These are phyloP conservation scores for Calocybe indica DNA, from an alignment of 768 basidiomycete species.

Conservation along the genomic window DNA sequence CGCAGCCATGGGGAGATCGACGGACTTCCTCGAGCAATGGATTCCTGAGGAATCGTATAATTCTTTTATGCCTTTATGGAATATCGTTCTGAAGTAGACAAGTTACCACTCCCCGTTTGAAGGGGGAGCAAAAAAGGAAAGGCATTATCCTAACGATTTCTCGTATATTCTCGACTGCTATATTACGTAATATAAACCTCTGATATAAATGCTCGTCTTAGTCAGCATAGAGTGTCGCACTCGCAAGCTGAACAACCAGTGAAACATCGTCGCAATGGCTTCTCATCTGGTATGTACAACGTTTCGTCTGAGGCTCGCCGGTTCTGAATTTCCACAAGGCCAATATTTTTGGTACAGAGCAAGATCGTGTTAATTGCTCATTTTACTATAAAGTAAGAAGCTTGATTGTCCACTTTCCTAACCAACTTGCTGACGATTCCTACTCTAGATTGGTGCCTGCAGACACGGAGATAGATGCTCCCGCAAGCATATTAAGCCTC, in stretches of 20 bases:
- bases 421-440: constrained; percentile 4
- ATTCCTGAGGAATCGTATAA: too few species aligned
- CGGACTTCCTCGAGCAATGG: too few species aligned
- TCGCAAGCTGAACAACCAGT: background rate
- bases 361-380: constrained; percentile 96
- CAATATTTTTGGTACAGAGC: constrained; percentile 93
- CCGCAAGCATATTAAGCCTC: constrained; percentile 95
- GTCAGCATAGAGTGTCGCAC: background rate
- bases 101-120: too few species aligned
- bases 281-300: constrained; percentile 66
- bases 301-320: background rate
- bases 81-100: too few species aligned
- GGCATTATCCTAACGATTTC: too few species aligned
- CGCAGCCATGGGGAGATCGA: too few species aligned
- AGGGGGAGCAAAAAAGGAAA: too few species aligned
- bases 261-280: constrained; percentile 34
- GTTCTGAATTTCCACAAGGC: constrained; percentile 41
- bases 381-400: constrained; percentile 90
- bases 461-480: constrained; percentile 98
- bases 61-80: too few species aligned
- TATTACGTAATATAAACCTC: too few species aligned
- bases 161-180: too few species aligned
- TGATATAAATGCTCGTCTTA: too few species aligned
- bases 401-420: constrained; percentile 4
- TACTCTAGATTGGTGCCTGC: constrained; percentile 87